Percentiles rank a stretch among this genome's conserved stretches.
These are phyloP conservation scores for Verticillium nubilum DNA, from an alignment of 2,329 filamentous ascomycete species.

Conservation along the genomic window DNA sequence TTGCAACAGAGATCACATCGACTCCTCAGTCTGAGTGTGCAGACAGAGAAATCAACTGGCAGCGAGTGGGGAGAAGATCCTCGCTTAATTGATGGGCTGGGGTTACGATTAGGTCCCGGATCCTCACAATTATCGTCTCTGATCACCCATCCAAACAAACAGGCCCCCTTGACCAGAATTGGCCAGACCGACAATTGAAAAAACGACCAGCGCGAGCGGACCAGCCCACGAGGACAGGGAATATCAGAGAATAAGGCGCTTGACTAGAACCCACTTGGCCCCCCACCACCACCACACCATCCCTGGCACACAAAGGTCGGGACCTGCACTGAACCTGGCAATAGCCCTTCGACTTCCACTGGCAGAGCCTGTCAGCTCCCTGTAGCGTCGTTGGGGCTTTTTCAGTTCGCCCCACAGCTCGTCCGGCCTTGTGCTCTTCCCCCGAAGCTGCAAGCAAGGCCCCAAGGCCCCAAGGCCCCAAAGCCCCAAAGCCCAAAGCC, in stretches of 20 bases:
- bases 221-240: neutral
- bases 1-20: too few species aligned
- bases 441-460: too few species aligned
- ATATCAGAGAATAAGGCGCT: neutral
- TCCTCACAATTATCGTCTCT: neutral
- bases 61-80: neutral
- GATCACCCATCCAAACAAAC: neutral
- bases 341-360: neutral
- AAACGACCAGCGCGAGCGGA: too few species aligned
- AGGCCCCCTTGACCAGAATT: neutral
- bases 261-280: neutral
- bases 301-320: too few species aligned
- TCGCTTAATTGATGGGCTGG: neutral
- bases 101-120: neutral
- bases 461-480: neutral
- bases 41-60: neutral
- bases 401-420: too few species aligned
- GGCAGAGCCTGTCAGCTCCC: neutral
- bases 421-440: too few species aligned
- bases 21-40: too few species aligned
- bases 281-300: neutral
- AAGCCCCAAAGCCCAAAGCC: neutral
- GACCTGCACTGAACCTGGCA: neutral
- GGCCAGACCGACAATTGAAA: neutral
- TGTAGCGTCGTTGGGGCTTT: neutral